Percentiles rank a stretch among this genome's conserved stretches.
These are phyloP conservation scores for Auriscalpium vulgare DNA, from an alignment of 768 basidiomycete genomes.

Conservation along the genomic window DNA sequence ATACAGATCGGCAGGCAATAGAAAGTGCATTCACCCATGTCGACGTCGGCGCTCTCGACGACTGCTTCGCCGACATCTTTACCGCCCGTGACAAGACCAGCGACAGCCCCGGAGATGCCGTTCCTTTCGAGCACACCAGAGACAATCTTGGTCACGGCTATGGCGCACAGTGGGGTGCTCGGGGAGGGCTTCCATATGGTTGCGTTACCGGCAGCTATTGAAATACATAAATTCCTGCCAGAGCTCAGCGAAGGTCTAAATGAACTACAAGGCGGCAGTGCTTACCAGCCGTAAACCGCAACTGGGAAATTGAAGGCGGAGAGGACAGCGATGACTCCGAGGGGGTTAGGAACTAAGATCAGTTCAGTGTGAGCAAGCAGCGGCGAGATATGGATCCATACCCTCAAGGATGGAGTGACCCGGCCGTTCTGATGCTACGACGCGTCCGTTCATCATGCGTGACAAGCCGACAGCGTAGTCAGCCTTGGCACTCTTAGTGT, in stretches of 20 bases:
- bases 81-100: slow-evolving; percentile 76
- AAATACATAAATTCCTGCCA: slow-evolving; percentile 80
- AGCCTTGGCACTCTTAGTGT: slow-evolving; percentile 43
- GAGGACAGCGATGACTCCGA: slow-evolving; percentile 63
- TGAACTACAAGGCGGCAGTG: slow-evolving; percentile 3
- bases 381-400: slow-evolving; percentile 16
- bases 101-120: slow-evolving; percentile 76
- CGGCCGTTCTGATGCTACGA: slow-evolving; percentile 82
- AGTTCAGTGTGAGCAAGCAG: neutral
- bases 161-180: slow-evolving; percentile 81
- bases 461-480: slow-evolving; percentile 93
- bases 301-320: slow-evolving; percentile 97
- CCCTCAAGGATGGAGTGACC: slow-evolving; percentile 91
- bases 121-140: slow-evolving; percentile 75
- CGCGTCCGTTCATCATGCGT: slow-evolving; percentile 87
- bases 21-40: slow-evolving; percentile 50
- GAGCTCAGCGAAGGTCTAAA: slow-evolving; percentile 8
- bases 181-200: slow-evolving; percentile 95
- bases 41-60: slow-evolving; percentile 65
- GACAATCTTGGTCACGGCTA: slow-evolving; percentile 84
- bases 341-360: slow-evolving; percentile 79
- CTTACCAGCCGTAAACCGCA: slow-evolving; percentile 85
- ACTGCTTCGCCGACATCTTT: slow-evolving; percentile 74
- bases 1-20: too few species aligned
- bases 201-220: slow-evolving; percentile 85